Conservation (phyloP, 768 basidiomycete genomes). For the Termitomyces sp. region DNA sequence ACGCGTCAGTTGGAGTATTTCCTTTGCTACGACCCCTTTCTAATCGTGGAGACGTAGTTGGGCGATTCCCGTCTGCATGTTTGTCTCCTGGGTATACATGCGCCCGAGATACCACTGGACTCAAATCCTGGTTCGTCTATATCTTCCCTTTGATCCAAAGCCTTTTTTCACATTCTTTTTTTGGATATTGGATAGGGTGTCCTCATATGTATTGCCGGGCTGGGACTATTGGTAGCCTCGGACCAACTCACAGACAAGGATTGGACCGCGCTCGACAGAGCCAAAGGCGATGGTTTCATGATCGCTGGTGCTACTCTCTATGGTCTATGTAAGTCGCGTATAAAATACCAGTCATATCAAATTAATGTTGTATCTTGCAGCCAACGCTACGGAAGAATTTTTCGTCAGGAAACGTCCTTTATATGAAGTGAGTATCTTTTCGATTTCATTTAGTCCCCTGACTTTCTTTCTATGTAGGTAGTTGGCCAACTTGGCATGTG, state of each 20-base stretch:
- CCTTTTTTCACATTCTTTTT: neutral
- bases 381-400: conserved; percentile 86
- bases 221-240: conserved; percentile 75
- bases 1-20: conserved; percentile 50
- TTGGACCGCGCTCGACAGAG: conserved; percentile 57
- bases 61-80: conserved; percentile 85
- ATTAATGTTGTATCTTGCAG: conserved; percentile 29
- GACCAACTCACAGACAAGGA: conserved; percentile 77
- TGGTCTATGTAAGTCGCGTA: conserved; percentile 63
- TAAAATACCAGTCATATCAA: neutral
- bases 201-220: conserved; percentile 65
- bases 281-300: conserved; percentile 85
- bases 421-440: conserved; percentile 49
- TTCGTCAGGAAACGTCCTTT: conserved; percentile 75
- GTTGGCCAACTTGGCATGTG: conserved; percentile 85
- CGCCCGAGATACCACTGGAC: conserved; percentile 78
- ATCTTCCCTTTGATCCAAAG: neutral
- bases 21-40: neutral
- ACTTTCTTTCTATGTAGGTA: conserved; percentile 34
- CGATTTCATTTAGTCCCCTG: neutral
- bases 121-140: conserved; percentile 57
- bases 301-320: conserved; percentile 81
- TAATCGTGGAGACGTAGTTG: conserved; percentile 39
- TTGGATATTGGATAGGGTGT: conserved; percentile 46
- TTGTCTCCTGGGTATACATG: conserved; percentile 83